Conservation (phyloP, 2,329 filamentous ascomycete species). For the Alternaria dauci region DNA sequence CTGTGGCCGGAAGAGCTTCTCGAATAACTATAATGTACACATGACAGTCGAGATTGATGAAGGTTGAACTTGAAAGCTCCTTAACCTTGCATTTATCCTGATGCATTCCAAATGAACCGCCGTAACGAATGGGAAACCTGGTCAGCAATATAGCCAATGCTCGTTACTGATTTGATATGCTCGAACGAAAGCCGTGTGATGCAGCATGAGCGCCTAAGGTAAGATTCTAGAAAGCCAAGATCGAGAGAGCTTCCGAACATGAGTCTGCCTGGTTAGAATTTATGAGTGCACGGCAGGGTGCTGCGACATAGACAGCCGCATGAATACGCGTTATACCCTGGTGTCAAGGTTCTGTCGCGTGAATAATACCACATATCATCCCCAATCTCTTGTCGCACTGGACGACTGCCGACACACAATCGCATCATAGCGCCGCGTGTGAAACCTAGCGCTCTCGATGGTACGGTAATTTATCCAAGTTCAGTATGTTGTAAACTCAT, state of each 20-base stretch:
- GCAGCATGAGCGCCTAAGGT: conserved; percentile 16
- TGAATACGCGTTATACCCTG: background rate
- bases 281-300: conserved; percentile 4
- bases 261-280: background rate
- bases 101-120: conserved; percentile 23
- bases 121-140: conserved; percentile 15
- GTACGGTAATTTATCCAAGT: background rate
- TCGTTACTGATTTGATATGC: conserved; percentile 18
- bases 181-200: conserved; percentile 2
- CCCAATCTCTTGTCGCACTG: background rate
- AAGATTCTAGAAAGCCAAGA: conserved; percentile 34
- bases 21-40: conserved; percentile 30
- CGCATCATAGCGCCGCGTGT: background rate
- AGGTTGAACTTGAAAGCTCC: conserved; percentile 34
- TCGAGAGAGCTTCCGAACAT: conserved; percentile 9
- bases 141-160: conserved; percentile 14
- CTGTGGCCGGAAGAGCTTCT: conserved; percentile 27
- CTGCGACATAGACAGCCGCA: background rate
- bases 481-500: background rate
- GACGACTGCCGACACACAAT: background rate
- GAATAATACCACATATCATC: background rate
- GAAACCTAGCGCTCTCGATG: background rate
- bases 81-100: conserved; percentile 35
- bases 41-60: conserved; percentile 35
- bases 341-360: background rate